Percentiles rank a stretch among this genome's conserved stretches.
Conservation (phyloP, 2,329 filamentous ascomycete genomes). For the Claviceps quebecensis region DNA sequence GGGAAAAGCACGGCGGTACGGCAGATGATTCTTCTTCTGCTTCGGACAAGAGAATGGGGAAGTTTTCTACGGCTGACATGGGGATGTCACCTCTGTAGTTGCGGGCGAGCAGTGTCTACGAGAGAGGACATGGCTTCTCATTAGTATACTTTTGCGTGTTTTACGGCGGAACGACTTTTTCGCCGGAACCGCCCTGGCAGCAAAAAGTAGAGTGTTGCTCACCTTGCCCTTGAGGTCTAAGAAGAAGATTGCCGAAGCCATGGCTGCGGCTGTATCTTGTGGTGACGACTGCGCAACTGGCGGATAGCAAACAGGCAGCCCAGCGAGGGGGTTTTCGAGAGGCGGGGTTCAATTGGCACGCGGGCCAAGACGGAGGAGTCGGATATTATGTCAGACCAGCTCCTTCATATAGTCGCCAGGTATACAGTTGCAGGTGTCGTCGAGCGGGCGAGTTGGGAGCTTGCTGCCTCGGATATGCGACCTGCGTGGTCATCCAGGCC, state of each 20-base stretch:
- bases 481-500: background rate
- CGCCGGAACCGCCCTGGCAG: too few species aligned
- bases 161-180: background rate
- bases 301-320: background rate
- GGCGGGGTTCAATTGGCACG: constrained; percentile 13
- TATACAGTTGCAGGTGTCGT: background rate
- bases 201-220: constrained; percentile 1
- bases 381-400: background rate
- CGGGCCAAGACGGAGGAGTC: constrained; percentile 10
- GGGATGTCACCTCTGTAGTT: constrained; percentile 98
- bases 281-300: background rate
- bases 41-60: constrained; percentile 88
- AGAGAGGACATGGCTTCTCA: background rate
- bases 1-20: constrained; percentile 93
- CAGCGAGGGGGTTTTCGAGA: constrained; percentile 1
- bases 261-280: constrained; percentile 26
- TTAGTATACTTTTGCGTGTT: background rate
- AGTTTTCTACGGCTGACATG: constrained; percentile 98
- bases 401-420: constrained; percentile 1
- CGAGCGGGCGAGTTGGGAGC: background rate
- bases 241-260: constrained; percentile 98
- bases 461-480: background rate
- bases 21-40: constrained; percentile 98
- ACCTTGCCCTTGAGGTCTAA: constrained; percentile 99
- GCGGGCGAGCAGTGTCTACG: constrained; percentile 84